Conservation (phyloP, 2,329 filamentous ascomycete genomes). For the Plectosphaerella sp. region DNA sequence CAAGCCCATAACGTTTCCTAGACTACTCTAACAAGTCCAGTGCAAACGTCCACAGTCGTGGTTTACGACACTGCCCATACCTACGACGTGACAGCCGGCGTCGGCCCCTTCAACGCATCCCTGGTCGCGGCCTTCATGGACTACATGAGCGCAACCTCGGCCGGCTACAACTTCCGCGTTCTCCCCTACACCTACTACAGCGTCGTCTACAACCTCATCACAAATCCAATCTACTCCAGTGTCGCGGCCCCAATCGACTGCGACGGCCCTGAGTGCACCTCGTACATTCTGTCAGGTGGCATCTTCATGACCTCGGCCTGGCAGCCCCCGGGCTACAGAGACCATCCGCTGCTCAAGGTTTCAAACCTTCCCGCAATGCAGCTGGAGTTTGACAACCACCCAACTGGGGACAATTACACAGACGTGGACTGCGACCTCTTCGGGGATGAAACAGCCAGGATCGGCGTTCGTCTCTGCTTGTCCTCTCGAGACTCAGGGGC, state of each 20-base stretch:
- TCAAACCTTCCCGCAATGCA: slow-evolving; percentile 6
- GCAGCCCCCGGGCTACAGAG: slow-evolving; percentile 5
- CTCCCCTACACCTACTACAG: slow-evolving; percentile 5
- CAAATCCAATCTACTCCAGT: slow-evolving; percentile 1
- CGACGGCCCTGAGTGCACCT: slow-evolving; percentile 1
- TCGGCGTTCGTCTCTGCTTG: slow-evolving; percentile 3
- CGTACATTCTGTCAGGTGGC: slow-evolving; percentile 11
- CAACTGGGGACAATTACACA: not conserved
- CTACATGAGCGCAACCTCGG: not conserved
- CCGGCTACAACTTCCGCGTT: not conserved
- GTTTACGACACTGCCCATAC: slow-evolving; percentile 11
- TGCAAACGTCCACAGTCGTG: slow-evolving; percentile 9
- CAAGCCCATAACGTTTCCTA: not conserved
- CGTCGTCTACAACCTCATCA: slow-evolving; percentile 8
- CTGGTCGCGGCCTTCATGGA: slow-evolving; percentile 7
- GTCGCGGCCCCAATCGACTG: slow-evolving; percentile 1
- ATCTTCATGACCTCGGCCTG: slow-evolving; percentile 8
- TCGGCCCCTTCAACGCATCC: slow-evolving; percentile 13
- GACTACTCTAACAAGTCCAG: not conserved
- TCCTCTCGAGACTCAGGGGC: not conserved
- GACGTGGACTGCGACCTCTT: slow-evolving; percentile 4
- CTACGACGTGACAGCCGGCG: slow-evolving; percentile 10
- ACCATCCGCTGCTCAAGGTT: slow-evolving; percentile 6
- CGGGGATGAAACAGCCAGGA: not conserved
- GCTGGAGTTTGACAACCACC: slow-evolving; percentile 3